These are phyloP conservation scores for Vitellaria paradoxa DNA, from an alignment of 179 eudicot genomes.

Conservation along the genomic window DNA sequence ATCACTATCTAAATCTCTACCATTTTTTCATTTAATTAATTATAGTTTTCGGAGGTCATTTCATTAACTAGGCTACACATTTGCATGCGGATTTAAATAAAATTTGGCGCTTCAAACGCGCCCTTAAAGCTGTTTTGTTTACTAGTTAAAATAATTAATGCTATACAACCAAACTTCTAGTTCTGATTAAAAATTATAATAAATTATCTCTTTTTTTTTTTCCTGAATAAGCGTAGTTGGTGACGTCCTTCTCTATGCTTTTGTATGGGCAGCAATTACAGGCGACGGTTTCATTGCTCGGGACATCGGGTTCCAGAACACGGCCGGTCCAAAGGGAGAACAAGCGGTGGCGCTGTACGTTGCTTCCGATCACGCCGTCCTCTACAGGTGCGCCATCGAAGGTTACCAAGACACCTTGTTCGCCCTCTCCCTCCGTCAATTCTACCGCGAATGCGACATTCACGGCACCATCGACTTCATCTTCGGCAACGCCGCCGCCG, in stretches of 20 bases:
- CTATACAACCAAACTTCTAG: too few species aligned
- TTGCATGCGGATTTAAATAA: too few species aligned
- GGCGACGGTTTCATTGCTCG: slow-evolving; percentile 31
- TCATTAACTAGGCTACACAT: too few species aligned
- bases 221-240: too few species aligned
- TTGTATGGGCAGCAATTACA: neutral
- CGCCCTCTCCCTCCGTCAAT: slow-evolving; percentile 27
- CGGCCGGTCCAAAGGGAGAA: slow-evolving; percentile 20
- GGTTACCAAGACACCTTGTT: slow-evolving; percentile 38
- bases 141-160: too few species aligned
- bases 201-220: neutral
- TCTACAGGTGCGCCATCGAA: slow-evolving; percentile 27
- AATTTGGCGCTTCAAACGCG: too few species aligned
- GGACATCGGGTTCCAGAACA: slow-evolving; percentile 31
- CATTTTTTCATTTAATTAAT: too few species aligned
- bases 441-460: slow-evolving; percentile 33
- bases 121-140: too few species aligned
- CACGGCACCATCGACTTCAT: slow-evolving; percentile 14
- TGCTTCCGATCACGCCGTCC: slow-evolving; percentile 26
- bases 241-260: neutral
- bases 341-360: slow-evolving; percentile 29
- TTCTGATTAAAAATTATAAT: too few species aligned
- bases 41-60: too few species aligned
- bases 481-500: too few species aligned
- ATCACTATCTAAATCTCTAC: too few species aligned